Evolutionary conservation across 805 yeast genomes (phyloP).

Genomic region (Kodamaea leandrae): DNA sequence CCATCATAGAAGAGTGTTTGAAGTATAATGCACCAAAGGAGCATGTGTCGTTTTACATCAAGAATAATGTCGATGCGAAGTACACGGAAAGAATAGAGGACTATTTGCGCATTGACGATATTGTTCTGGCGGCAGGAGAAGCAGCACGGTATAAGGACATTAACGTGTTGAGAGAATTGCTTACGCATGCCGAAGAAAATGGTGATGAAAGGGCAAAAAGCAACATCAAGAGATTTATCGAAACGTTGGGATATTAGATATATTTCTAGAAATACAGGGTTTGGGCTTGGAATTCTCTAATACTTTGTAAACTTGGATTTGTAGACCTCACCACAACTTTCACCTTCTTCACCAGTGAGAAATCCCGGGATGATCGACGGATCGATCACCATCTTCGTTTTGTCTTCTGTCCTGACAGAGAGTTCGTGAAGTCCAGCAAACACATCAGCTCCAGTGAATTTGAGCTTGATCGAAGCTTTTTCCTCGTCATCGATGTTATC

Average conservation of each 20-base stretch:
- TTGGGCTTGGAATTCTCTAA: no score
- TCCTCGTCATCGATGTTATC: constrained; percentile 23
- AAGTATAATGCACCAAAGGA: constrained; percentile 50
- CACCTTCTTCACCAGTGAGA: constrained; percentile 75
- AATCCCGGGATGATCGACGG: constrained; percentile 65
- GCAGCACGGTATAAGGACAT: constrained; percentile 45
- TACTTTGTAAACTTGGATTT: constrained; percentile 3
- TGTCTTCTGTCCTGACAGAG: constrained; percentile 32
- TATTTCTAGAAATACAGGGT: neutral
- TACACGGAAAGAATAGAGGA: constrained; percentile 49
- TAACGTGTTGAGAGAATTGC: constrained; percentile 16
- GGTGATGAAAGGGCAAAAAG: constrained; percentile 10
- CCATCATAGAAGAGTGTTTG: constrained; percentile 55
- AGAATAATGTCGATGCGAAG: constrained; percentile 45
- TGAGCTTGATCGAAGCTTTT: constrained; percentile 25
- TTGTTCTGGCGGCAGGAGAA: constrained; percentile 48
- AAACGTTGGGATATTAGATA: constrained; percentile 9
- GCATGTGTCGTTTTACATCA: constrained; percentile 60
- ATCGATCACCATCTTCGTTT: constrained; percentile 43
- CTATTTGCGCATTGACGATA: constrained; percentile 52
- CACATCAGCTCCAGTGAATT: constrained; percentile 64
- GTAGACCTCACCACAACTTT: constrained; percentile 40
- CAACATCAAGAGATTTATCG: constrained; percentile 21
- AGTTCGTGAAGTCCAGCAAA: constrained; percentile 78
- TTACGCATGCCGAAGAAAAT: constrained; percentile 22